These are phyloP conservation scores for Sporothrix variecibatus DNA, from an alignment of 2,329 filamentous ascomycete species.

Conservation along the genomic window DNA sequence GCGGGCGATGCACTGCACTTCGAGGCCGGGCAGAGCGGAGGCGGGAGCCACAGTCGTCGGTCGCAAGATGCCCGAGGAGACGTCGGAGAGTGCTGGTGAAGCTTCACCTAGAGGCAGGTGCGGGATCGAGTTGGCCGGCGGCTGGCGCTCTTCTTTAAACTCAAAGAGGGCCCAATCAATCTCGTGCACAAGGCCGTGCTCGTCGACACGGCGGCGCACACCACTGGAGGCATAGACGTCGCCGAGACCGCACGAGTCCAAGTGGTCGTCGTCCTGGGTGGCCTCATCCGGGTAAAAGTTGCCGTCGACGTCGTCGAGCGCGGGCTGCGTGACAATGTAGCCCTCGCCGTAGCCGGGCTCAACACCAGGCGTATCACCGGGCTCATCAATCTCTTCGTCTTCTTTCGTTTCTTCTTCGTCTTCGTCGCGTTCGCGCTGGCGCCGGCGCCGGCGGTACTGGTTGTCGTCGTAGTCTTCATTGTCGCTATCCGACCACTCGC, in stretches of 20 bases:
- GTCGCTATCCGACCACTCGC: constrained; percentile 51
- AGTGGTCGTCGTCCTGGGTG: constrained; percentile 75
- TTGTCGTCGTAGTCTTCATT: constrained; percentile 57
- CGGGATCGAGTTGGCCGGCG: constrained; percentile 71
- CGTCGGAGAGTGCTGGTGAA: constrained; percentile 18
- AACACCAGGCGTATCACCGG: constrained; percentile 77
- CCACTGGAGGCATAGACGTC: constrained; percentile 88
- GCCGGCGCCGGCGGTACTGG: constrained; percentile 29
- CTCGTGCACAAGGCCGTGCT: constrained; percentile 76
- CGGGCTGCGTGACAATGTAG: constrained; percentile 86
- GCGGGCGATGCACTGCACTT: constrained; percentile 85
- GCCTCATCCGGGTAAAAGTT: constrained; percentile 77
- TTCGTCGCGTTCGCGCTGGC: constrained; percentile 44
- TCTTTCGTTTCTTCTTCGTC: constrained; percentile 46
- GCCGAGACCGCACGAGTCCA: constrained; percentile 78
- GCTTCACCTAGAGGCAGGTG: constrained; percentile 30
- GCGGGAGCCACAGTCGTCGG: constrained; percentile 62
- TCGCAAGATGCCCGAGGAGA: constrained; percentile 41
- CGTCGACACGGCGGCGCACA: constrained; percentile 71
- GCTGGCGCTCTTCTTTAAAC: constrained; percentile 70
- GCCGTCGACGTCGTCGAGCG: constrained; percentile 80
- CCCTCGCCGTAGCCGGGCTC: constrained; percentile 73
- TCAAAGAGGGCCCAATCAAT: constrained; percentile 94
- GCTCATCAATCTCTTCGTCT: constrained; percentile 50
- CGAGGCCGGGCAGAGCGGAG: constrained; percentile 67